Base-by-base conservation (phyloP, 2,329 filamentous ascomycete species). In the Paraconiothyrium brasiliense region DNA sequence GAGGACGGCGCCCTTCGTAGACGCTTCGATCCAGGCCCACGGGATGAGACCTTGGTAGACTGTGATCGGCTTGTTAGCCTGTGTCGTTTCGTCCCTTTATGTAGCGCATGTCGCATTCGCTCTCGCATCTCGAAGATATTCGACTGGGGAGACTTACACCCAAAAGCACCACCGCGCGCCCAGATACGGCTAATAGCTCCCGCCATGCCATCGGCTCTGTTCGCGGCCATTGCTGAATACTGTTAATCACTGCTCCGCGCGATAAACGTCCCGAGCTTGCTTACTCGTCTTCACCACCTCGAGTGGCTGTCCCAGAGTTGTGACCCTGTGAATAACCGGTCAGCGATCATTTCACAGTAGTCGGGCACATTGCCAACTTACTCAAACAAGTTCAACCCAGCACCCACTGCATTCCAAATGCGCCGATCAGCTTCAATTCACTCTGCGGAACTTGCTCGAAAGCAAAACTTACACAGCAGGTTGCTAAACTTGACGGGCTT, bases 401-500 rank as follows among this genome's bases (percentile, higher is more conserved):
- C 92, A 78, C 94, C 94, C 75, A 97, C 85, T 87, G 69, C 65
- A 57, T 48, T 24, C 56, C 62, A 20, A 61, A 57, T 30, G 59
- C 70, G 54, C 70, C 63, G 65, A 71, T 75, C 67, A 76, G 76
- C 70, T 67, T 51, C 54, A 27, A 37, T 43, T 54, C 49, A 56
- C 30, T 27, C 30, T 16, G 14, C 32, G 10, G 9, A 5, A n/a
- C 10, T 16, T 32, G 13, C 30, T 10, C 10, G 50, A 35, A 49
- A n/a, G 48, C 55, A 41, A 22, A 11, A 84, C 85, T 78, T 77
- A 87, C 85, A 89, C 77, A 99, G 86, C 87, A 99, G 83, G 85
- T 99, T 99, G 86, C 93, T 97, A 87, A 98, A 98, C 89, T 97
- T 98, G 88, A 99, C 88, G 71, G 95, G 95, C 89, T 98, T 98